Conservation (phyloP, 1,139 yeast genomes). For the Geotrichum aggregatum region DNA sequence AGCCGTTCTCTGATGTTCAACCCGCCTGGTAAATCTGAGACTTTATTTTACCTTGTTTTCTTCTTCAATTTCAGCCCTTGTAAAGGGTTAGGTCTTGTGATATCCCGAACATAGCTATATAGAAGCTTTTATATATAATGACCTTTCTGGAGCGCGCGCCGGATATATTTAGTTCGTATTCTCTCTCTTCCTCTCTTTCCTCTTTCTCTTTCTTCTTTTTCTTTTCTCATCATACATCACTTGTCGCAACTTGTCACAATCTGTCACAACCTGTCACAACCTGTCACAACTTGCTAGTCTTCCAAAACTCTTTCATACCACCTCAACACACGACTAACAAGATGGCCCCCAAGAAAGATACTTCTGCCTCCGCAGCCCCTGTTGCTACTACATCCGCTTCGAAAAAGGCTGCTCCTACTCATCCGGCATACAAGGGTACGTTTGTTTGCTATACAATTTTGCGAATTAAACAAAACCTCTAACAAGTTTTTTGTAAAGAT, state of each 20-base stretch:
- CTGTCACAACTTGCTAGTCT: no score
- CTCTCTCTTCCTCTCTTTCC: slow-evolving; percentile 10
- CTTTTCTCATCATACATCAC: slow-evolving; percentile 8
- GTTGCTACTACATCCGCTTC: slow-evolving; percentile 31
- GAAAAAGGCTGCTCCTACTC: slow-evolving; percentile 35
- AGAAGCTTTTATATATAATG: slow-evolving; percentile 10
- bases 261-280: no score
- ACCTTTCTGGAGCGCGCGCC: neutral
- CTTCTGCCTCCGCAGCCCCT: slow-evolving; percentile 33
- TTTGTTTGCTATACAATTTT: slow-evolving; percentile 6
- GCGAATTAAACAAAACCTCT: neutral
- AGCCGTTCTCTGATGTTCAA: slow-evolving; percentile 19
- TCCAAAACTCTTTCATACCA: neutral
- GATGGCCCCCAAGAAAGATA: slow-evolving; percentile 26
- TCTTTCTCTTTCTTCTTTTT: slow-evolving; percentile 10
- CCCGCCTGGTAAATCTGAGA: slow-evolving; percentile 7
- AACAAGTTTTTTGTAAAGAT: slow-evolving; percentile 42
- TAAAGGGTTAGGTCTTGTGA: slow-evolving; percentile 21
- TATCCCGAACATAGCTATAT: neutral
- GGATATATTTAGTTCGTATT: neutral
- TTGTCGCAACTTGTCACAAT: no score
- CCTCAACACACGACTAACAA: neutral
- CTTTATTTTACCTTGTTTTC: neutral
- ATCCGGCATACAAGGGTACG: slow-evolving; percentile 45
- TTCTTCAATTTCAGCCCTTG: neutral